A percentile compares a stretch with the other conserved stretches of the same genome.
Conservation (phyloP, 2,329 filamentous ascomycete genomes). For the Sporothrix protearum region DNA sequence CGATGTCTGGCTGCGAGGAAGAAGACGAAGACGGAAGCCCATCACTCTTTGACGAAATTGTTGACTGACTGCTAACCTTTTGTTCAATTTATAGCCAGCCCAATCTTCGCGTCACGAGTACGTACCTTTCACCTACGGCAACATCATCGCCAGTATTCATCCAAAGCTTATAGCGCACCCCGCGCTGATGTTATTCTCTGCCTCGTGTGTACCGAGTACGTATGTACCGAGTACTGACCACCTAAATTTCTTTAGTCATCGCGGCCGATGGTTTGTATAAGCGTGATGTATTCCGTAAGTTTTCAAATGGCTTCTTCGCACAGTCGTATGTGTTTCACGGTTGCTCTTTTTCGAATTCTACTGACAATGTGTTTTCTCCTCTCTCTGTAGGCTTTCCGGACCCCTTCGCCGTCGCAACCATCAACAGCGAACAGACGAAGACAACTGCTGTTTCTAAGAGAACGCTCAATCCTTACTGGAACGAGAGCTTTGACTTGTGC, state of each 20-base stretch:
- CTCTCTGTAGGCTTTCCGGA: constrained; percentile 77
- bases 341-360: neutral
- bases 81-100: constrained; percentile 55
- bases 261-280: constrained; percentile 98
- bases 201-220: neutral
- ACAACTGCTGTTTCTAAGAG: constrained; percentile 97
- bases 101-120: constrained; percentile 93
- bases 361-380: neutral
- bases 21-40: neutral
- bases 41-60: neutral
- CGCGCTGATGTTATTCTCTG: neutral
- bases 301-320: neutral
- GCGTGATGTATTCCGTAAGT: constrained; percentile 96
- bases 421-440: constrained; percentile 96
- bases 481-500: constrained; percentile 98
- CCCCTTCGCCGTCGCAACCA: constrained; percentile 93
- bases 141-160: neutral
- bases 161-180: neutral
- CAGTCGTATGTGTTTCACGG: neutral
- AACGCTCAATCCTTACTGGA: constrained; percentile 99
- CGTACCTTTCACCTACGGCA: constrained; percentile 35
- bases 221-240: neutral
- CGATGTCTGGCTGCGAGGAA: neutral
- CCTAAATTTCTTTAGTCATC: constrained; percentile 64
- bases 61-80: constrained; percentile 16